These are phyloP conservation scores for Physaria fendleri DNA, from an alignment of 345 rosid genomes.

Conservation along the genomic window DNA sequence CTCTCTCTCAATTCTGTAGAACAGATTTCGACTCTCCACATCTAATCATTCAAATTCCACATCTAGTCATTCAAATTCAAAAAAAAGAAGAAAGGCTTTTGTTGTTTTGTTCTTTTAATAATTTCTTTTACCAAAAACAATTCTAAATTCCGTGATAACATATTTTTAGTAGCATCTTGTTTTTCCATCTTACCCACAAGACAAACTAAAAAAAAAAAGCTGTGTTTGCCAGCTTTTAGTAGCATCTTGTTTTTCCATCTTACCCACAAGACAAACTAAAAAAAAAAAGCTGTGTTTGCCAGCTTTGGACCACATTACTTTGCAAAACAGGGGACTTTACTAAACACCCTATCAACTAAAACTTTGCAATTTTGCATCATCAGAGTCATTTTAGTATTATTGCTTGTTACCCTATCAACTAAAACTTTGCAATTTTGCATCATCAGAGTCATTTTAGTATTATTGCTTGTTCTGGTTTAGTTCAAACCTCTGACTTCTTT, in stretches of 20 bases:
- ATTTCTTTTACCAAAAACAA: neutral
- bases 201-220: conserved; percentile 31
- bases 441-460: too few relatives aligned
- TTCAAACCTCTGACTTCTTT: conserved; percentile 34
- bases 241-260: conserved; percentile 15
- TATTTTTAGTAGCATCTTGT: conserved; percentile 15
- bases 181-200: conserved; percentile 34
- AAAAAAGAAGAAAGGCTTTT: neutral
- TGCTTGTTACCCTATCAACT: conserved; percentile 17
- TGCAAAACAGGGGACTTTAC: conserved; percentile 2
- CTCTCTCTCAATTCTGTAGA: neutral
- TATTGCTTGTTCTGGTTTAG: conserved; percentile 21
- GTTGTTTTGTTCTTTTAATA: neutral
- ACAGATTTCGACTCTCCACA: neutral
- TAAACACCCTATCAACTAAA: conserved; percentile 14
- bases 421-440: too few relatives aligned
- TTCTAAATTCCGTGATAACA: conserved; percentile 20
- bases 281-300: conserved; percentile 12
- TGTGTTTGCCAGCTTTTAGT: conserved; percentile 12
- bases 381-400: too few relatives aligned
- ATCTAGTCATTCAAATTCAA: conserved; percentile 18
- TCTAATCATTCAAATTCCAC: too few relatives aligned
- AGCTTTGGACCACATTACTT: conserved; percentile 23
- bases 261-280: conserved; percentile 44
- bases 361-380: too few relatives aligned